These are phyloP conservation scores for Globisporangium spiculum DNA, from an alignment of 352 stramenopile genomes.

Conservation along the genomic window DNA sequence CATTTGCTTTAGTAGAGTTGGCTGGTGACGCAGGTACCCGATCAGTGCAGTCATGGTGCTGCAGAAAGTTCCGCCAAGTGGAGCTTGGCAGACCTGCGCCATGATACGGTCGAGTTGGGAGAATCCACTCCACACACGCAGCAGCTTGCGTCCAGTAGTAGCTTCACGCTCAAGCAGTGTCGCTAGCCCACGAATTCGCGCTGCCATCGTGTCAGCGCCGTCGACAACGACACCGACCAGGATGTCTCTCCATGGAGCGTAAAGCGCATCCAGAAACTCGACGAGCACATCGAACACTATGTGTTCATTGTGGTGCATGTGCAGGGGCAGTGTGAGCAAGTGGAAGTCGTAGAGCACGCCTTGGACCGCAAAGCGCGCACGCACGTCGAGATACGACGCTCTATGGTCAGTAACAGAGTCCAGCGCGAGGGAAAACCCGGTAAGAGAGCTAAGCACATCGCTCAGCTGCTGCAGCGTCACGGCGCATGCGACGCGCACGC, in stretches of 20 bases:
- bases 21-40: neutral
- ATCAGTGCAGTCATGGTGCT: neutral
- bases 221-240: neutral
- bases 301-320: neutral
- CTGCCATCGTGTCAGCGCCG: neutral
- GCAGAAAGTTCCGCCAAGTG: neutral
- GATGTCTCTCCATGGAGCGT: neutral
- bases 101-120: neutral
- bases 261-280: neutral
- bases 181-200: neutral
- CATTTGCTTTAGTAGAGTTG: neutral
- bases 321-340: neutral
- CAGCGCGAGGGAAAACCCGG: neutral
- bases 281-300: neutral
- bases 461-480: neutral
- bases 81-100: neutral
- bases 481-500: neutral
- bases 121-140: neutral
- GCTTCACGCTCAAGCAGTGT: neutral
- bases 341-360: neutral
- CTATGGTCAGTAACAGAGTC: neutral
- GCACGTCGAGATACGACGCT: neutral
- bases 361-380: neutral
- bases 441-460: neutral
- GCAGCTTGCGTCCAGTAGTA: neutral